Percentiles rank a stretch among this genome's conserved stretches.
These are phyloP conservation scores for Yamadazyma scolyti DNA, from an alignment of 805 yeast species.

Conservation along the genomic window DNA sequence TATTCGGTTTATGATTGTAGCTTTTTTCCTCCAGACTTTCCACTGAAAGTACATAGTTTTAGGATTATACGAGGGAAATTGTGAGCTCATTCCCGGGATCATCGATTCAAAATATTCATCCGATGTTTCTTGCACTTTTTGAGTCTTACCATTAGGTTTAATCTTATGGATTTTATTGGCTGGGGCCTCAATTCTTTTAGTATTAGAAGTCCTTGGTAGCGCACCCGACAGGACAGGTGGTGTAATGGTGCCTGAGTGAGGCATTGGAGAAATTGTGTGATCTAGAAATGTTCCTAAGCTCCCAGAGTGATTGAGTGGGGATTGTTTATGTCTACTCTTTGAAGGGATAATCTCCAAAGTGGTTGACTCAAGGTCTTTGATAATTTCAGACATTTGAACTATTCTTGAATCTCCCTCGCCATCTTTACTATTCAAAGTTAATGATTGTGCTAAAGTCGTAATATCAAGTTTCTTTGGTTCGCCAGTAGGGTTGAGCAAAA, in stretches of 20 bases:
- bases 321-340: slow-evolving; percentile 3
- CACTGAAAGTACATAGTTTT: slow-evolving; percentile 73
- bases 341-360: slow-evolving; percentile 8
- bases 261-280: slow-evolving; percentile 8
- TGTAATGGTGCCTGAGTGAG: slow-evolving; percentile 4
- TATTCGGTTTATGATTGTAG: slow-evolving; percentile 73
- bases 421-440: neutral
- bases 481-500: slow-evolving; percentile 5
- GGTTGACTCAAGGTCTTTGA: slow-evolving; percentile 8
- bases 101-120: slow-evolving; percentile 29
- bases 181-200: neutral
- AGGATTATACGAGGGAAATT: slow-evolving; percentile 30
- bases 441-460: slow-evolving; percentile 2
- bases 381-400: slow-evolving; percentile 6
- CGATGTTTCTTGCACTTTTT: slow-evolving; percentile 5
- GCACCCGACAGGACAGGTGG: slow-evolving; percentile 5
- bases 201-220: neutral
- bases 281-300: slow-evolving; percentile 7
- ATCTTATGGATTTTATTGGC: slow-evolving; percentile 1
- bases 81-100: slow-evolving; percentile 22
- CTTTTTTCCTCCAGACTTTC: slow-evolving; percentile 86
- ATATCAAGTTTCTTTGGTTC: neutral
- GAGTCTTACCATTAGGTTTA: neutral
- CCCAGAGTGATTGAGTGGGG: slow-evolving; percentile 4
- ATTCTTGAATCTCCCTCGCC: slow-evolving; percentile 1